Percentiles rank a stretch among this genome's conserved stretches.
Conservation (phyloP, 2,329 filamentous ascomycete species). For the Juglanconis sp. region DNA sequence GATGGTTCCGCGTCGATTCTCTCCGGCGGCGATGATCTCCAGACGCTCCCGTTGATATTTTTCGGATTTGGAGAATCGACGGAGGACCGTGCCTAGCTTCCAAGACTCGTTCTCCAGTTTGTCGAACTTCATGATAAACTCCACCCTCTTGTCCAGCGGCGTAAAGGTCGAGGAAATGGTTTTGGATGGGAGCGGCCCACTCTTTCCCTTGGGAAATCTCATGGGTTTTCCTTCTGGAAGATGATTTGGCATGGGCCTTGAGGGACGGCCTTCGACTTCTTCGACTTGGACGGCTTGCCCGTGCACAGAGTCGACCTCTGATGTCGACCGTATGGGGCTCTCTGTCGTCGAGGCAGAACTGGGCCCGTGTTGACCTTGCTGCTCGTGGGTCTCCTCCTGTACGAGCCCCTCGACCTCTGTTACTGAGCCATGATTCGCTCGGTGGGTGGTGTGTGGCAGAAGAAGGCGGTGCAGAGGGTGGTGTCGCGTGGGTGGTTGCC, state of each 20-base stretch:
- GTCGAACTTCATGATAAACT: constrained; percentile 1
- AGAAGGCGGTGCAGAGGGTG: not conserved
- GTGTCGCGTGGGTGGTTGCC: constrained; percentile 3
- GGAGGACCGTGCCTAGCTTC: not conserved
- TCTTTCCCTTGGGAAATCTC: too few species aligned
- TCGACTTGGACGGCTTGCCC: not conserved
- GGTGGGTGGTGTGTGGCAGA: not conserved
- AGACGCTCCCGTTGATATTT: not conserved
- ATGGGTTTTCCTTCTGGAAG: too few species aligned
- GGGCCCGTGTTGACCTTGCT: not conserved
- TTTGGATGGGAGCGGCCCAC: too few species aligned
- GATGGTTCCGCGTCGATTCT: not conserved
- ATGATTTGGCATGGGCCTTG: not conserved
- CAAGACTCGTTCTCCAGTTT: not conserved
- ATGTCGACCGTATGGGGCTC: not conserved
- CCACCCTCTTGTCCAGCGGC: not conserved
- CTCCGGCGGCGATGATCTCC: not conserved
- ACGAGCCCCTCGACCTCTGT: not conserved
- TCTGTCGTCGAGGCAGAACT: not conserved
- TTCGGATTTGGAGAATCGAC: not conserved
- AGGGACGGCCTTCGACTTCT: too few species aligned
- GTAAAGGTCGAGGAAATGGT: not conserved
- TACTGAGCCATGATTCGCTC: not conserved
- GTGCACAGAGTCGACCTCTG: not conserved
- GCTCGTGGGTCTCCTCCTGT: not conserved